Evolutionary conservation across 2,329 filamentous ascomycete genomes (phyloP), one percentile per base, ranked within the genome.

Genomic region (Fusarium napiforme): DNA sequence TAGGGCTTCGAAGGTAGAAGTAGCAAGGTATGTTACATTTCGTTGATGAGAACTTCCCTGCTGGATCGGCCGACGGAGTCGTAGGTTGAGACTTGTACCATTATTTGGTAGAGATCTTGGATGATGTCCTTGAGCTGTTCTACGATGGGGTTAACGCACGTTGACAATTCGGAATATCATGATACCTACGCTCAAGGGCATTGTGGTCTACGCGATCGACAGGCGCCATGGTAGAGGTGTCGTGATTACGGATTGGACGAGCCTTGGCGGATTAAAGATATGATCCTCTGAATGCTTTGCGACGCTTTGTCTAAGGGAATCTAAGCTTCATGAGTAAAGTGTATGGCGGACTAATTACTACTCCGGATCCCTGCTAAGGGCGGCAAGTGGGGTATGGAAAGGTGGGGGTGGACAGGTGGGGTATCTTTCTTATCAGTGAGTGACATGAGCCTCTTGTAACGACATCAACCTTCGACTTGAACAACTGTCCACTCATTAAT

Each of bases 61-160:
- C 86, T 87, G 18, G 88, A 83, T 2, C 85, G 84, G 66, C 82
- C 82, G 67, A 85, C 83, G 45, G 84, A 82, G 83, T 91, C 89
- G 83, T 91, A 92, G 66, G 87, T 86, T 37, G 88, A 86, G 34
- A 88, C 85, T 78, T 92, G 89, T 50, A 92, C 88, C 85, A 91
- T 89, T 67, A 91, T 81, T 75, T 90, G 86, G 84, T 89, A 91
- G 45, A 91, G 86, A 74, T 90, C 88, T 77, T 91, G 88, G 79
- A 92, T 89, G 69, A 90, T 85, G 76, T 89, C 86, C 78, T 90
- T 89, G 81, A 91, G 84, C 81, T 89, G 85, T 75, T 86, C 89
- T 90, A 75, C 19, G 7, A 9, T 36, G 36, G 21, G 12, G 60
- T 78, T 50, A 76, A 75, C 45, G 18, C 18, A 23, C 30, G 28